A percentile compares a stretch with the other conserved stretches of the same genome.
Evolutionary conservation across 2,329 filamentous ascomycete genomes (phyloP).

Genomic region (Macrophomina tecta): DNA sequence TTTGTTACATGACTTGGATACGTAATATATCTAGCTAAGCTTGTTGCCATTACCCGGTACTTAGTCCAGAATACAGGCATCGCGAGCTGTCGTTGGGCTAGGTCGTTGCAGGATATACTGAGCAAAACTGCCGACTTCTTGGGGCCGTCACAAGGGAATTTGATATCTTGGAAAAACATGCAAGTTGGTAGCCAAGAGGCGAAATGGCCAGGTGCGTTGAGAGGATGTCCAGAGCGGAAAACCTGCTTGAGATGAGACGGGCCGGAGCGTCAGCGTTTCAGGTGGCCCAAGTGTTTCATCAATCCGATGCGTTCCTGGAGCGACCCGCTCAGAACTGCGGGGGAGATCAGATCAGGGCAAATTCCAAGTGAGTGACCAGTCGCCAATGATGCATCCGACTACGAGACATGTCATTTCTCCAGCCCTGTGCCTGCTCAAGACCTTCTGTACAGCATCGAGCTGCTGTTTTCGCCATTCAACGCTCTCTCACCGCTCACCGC

Average conservation of each 20-base stretch:
- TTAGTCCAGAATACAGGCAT: not conserved
- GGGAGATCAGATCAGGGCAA: not conserved
- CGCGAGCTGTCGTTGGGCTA: not conserved
- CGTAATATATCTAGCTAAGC: not conserved
- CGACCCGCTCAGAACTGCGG: not conserved
- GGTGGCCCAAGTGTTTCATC: slow-evolving; percentile 11
- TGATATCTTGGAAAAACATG: too few relatives aligned
- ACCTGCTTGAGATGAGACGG: not conserved
- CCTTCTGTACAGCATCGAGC: not conserved
- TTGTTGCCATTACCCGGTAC: not conserved
- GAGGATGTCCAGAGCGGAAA: not conserved
- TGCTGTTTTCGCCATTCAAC: not conserved
- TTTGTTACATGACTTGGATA: not conserved
- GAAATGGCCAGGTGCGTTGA: too few relatives aligned
- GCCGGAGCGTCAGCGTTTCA: slow-evolving; percentile 3
- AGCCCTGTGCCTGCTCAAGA: not conserved
- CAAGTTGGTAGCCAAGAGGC: too few relatives aligned
- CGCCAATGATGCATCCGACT: not conserved
- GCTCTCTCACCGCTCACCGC: not conserved
- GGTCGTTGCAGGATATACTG: too few relatives aligned
- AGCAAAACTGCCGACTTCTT: too few relatives aligned
- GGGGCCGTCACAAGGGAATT: too few relatives aligned
- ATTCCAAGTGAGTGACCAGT: not conserved
- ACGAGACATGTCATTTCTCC: slow-evolving; percentile 2
- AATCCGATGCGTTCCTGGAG: slow-evolving; percentile 3